Evolutionary conservation across 495 filamentous ascomycete species (phyloP).

Genomic region (Podospora tetraspora): DNA sequence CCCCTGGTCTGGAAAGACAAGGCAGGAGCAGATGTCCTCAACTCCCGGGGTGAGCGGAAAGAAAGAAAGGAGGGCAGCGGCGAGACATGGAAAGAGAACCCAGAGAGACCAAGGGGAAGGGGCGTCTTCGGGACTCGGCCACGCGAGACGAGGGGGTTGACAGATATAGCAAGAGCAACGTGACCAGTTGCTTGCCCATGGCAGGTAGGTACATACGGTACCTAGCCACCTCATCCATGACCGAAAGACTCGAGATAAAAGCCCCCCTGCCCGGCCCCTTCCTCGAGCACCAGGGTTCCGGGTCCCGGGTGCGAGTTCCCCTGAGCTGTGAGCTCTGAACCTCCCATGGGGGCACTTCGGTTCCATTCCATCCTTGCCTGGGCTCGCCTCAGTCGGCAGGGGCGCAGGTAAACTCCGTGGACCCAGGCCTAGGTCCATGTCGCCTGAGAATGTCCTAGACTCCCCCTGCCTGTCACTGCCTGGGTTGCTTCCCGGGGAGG

Average conservation of each 20-base stretch:
- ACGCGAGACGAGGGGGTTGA: slow-evolving; percentile 12
- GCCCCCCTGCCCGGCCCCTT: not conserved
- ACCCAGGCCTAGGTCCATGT: slow-evolving; percentile 5
- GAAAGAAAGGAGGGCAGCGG: slow-evolving; percentile 7
- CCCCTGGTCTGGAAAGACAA: not conserved
- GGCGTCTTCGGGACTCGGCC: slow-evolving; percentile 3
- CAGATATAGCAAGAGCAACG: slow-evolving; percentile 29
- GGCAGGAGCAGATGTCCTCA: slow-evolving; percentile 1
- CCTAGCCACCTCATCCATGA: not conserved
- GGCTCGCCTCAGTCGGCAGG: not conserved
- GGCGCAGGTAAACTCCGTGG: not conserved
- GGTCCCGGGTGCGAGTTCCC: not conserved
- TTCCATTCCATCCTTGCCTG: not conserved
- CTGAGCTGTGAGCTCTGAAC: not conserved
- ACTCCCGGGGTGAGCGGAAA: not conserved
- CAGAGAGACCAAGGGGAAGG: not conserved
- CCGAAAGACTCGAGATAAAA: not conserved
- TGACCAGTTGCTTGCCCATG: not conserved
- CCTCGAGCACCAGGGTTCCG: slow-evolving; percentile 12
- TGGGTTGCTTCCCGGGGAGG: slow-evolving; percentile 4
- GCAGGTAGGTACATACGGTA: not conserved
- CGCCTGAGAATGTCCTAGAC: slow-evolving; percentile 12
- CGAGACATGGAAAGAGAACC: slow-evolving; percentile 9
- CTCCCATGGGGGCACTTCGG: not conserved
- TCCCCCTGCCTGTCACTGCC: slow-evolving; percentile 4